Evolutionary conservation across 1,284 basidiomycete species (phyloP).

Genomic region (Cystobasidiaceae sp.): DNA sequence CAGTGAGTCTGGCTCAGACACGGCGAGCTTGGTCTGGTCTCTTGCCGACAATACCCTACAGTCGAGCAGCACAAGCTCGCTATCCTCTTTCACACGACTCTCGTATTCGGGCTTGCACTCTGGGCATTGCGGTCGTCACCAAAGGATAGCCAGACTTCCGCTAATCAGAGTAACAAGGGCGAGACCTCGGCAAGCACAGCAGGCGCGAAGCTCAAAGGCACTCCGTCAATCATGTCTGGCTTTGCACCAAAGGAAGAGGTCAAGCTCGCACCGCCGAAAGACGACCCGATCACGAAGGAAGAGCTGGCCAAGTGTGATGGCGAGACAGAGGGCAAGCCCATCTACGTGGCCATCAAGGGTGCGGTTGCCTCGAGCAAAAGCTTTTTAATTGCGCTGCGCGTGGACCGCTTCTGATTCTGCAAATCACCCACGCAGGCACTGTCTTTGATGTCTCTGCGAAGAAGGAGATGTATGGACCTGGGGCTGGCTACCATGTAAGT

Average conservation of each 20-base stretch:
- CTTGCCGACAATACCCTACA: not conserved
- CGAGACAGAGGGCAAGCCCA: constrained; percentile 58
- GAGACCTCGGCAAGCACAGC: not conserved
- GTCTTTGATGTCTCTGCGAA: constrained; percentile 55
- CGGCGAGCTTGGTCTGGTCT: not conserved
- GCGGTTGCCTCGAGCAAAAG: constrained; percentile 31
- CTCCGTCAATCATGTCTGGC: constrained; percentile 23
- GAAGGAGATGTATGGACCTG: constrained; percentile 65
- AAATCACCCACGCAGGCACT: constrained; percentile 10
- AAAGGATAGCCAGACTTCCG: not conserved
- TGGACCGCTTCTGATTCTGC: not conserved
- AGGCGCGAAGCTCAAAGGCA: not conserved
- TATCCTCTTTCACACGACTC: constrained; percentile 19
- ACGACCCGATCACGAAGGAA: constrained; percentile 66
- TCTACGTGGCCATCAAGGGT: constrained; percentile 88
- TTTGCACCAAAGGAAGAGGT: constrained; percentile 23
- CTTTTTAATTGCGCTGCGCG: not conserved
- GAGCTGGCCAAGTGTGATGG: constrained; percentile 68
- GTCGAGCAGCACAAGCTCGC: constrained; percentile 21
- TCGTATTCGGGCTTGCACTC: constrained; percentile 20
- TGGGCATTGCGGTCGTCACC: constrained; percentile 3
- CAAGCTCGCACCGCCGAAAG: constrained; percentile 66
- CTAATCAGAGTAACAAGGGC: not conserved
- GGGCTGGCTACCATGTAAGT: constrained; percentile 46
- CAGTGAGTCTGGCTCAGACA: not conserved